Base-by-base conservation (phyloP, 306 rosid species). In the Geum urbanum region DNA sequence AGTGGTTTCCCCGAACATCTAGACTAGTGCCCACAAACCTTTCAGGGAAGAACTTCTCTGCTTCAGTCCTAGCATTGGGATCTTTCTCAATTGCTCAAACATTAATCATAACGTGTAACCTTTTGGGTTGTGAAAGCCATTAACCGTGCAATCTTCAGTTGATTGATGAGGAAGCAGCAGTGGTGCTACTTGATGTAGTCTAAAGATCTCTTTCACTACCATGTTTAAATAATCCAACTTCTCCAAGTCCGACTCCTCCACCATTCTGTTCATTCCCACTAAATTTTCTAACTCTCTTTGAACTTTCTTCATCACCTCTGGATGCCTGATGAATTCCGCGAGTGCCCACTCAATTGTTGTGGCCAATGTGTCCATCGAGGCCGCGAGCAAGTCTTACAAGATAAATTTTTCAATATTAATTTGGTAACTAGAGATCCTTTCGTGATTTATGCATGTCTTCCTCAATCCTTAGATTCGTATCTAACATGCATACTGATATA, bases 311-410 rank as follows among this genome's bases (percentile, higher is more conserved):
- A 60, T 37, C 1, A 8, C 12, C 22, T 35, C 22, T 60, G 66
- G 66, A 37, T 60, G 20, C 47, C 16, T 60, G 22, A 60, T 15
- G 7, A 64, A 53, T 6, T 64, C 53, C 0, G 53, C 43, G 40
- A 64, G 39, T 3, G 69, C 69, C 69, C 68, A 63, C 39, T 63
- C 68, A 5, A 63, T 2, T 19, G 69, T 20, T 64, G 69, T 44
- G 3, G 69, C 16, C 15, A 53, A 64, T 1, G 53, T 64, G 69
- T 64, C 69, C 53, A 64, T 64, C 7, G 69, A 44, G 19, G 9
- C 51, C 4, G 2, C 37, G 1, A 64, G 53, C 37, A 64, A 19
- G 52, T 44, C 68, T 52, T 63, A 16, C 67, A 41, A 13, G n/a
- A 27, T 3, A 19, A 12, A 54, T 27, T 32, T 20, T n/a, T 14